Base-by-base conservation (phyloP, 2,329 filamentous ascomycete species). In the Diaporthe sp. region DNA sequence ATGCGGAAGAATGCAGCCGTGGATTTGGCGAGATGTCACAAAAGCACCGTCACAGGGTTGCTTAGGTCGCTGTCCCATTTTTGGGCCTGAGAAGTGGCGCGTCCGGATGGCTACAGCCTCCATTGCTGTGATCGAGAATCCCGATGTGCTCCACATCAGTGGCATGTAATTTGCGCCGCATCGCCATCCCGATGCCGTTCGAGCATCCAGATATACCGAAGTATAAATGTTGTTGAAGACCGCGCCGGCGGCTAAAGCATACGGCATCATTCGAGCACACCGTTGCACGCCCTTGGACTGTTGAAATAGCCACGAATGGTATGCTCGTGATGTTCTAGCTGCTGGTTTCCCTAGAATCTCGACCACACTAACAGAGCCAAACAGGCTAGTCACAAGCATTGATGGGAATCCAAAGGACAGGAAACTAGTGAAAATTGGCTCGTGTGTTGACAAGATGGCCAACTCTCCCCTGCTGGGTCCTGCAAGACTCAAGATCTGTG, bases 371-470 rank as follows among this genome's bases (percentile, higher is more conserved):
- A 71, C 69, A 9, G 69, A 60, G 6, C 15, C 40, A n/a, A 71
- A 71, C 5, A 71, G 42, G 9, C 40, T 50, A 3, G 40, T 17
- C 6, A 54, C 30, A 3, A 50, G 61, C 69, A 60, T 71, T 1
- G 69, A 61, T 2, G 69, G 69, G 19, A 61, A 61, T 12, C 69
- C 69, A 47, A 71, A 71, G 8, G 69, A 71, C 22, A 71, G 22
- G 1, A 71, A 33, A 8, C 42, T 40, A 6, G 69, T 71, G 42
- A 64, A 30, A 4, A 61, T 8, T 5, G 68, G 68, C 19, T 42
- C 22, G 15, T 71, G 12, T 9, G 68, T 60, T 2, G 55, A 71
- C 30, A 71, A 45, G 12, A 60, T 8, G 17, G 68, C 68, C 54
- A 71, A 25, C 12, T 61, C 69, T 30, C 69, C 69, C 19, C 55